A percentile compares a stretch with the other conserved stretches of the same genome.
These are phyloP conservation scores for Myxozyma melibiosi DNA, from an alignment of 805 yeast genomes.

Conservation along the genomic window DNA sequence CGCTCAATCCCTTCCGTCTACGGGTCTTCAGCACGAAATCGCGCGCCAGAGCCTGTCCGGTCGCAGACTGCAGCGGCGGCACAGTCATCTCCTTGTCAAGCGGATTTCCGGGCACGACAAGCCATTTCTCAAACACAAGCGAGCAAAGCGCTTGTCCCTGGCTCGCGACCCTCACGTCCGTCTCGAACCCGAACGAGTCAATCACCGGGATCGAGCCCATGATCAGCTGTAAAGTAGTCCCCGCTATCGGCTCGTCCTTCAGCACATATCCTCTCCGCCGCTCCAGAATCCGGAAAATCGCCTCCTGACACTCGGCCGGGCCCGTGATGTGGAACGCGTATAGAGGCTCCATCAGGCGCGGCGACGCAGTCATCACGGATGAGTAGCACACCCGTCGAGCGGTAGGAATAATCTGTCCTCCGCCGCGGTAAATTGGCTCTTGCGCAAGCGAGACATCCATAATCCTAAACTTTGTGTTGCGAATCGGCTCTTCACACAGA, in stretches of 20 bases:
- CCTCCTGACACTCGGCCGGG: conserved; percentile 50
- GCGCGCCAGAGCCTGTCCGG: conserved; percentile 68
- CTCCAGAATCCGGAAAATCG: conserved; percentile 54
- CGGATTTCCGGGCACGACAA: conserved; percentile 87
- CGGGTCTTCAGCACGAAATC: conserved; percentile 90
- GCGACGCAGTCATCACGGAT: conserved; percentile 75
- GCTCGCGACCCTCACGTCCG: conserved; percentile 76
- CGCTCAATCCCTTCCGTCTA: conserved; percentile 79
- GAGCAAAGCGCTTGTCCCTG: conserved; percentile 77
- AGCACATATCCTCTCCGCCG: conserved; percentile 71
- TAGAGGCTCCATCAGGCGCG: conserved; percentile 80
- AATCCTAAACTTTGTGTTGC: conserved; percentile 69
- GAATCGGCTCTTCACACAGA: conserved; percentile 79
- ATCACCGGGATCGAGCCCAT: conserved; percentile 78
- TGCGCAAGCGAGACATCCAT: conserved; percentile 59
- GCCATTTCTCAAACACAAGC: conserved; percentile 70
- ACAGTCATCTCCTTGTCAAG: conserved; percentile 64
- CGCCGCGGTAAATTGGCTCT: conserved; percentile 52
- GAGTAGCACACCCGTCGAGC: conserved; percentile 81
- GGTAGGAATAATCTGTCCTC: conserved; percentile 74
- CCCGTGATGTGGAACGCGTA: conserved; percentile 64
- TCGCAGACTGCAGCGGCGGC: conserved; percentile 77
- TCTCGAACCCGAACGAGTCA: conserved; percentile 86
- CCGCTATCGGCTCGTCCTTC: conserved; percentile 60
- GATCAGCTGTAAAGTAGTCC: conserved; percentile 66